A percentile compares a stretch with the other conserved stretches of the same genome.
Evolutionary conservation across 768 basidiomycete genomes (phyloP).

Genomic region (Flagelloscypha sp.): DNA sequence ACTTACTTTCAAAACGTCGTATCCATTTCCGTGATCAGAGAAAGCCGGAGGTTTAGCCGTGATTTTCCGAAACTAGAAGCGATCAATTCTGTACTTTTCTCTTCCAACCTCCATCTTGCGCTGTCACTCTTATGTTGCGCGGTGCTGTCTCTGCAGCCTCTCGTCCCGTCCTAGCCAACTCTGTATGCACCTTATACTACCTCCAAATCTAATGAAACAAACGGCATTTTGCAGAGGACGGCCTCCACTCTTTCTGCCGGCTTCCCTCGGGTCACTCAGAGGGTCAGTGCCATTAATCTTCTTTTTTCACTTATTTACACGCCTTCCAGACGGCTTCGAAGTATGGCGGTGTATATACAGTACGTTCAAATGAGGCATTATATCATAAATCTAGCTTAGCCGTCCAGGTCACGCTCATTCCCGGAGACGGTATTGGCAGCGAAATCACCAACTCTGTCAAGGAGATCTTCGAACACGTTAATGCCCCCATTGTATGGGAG

Average conservation of each 20-base stretch:
- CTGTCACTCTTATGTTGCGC: constrained; percentile 66
- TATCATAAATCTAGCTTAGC: constrained; percentile 16
- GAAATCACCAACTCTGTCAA: constrained; percentile 99
- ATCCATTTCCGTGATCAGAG: no score
- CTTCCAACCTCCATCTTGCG: constrained; percentile 23
- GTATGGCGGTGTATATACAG: constrained; percentile 90
- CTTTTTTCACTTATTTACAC: constrained; percentile 8
- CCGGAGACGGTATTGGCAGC: constrained; percentile 94
- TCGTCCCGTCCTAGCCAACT: constrained; percentile 43
- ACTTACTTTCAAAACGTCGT: no score
- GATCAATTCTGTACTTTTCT: constrained; percentile 17
- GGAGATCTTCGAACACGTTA: constrained; percentile 95
- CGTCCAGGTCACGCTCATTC: constrained; percentile 85
- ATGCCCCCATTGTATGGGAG: constrained; percentile 98
- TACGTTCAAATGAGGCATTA: constrained; percentile 26
- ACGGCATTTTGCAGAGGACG: constrained; percentile 36
- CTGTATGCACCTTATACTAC: constrained; percentile 33
- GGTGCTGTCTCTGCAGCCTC: constrained; percentile 49
- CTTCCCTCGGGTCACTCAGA: constrained; percentile 65
- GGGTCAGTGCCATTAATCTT: constrained; percentile 36
- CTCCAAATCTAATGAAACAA: constrained; percentile 10
- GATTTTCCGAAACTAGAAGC: no score
- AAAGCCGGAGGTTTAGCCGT: no score
- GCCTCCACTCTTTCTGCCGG: constrained; percentile 75
- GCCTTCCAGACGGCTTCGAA: constrained; percentile 66